Base-by-base conservation (phyloP, 306 rosid species). In the Malus sieversii region DNA sequence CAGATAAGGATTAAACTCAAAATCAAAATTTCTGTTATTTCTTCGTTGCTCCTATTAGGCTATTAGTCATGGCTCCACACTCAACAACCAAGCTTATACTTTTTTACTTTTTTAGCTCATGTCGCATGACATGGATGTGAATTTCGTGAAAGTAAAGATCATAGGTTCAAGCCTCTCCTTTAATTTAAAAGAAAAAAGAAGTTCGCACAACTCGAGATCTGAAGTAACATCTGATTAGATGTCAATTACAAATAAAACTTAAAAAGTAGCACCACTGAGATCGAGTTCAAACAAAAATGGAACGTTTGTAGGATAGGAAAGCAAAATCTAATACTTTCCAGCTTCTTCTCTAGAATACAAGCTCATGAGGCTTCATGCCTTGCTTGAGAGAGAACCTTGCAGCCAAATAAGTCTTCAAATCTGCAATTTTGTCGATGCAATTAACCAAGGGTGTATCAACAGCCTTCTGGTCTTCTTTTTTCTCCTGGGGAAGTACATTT, bases 341-440 rank as follows among this genome's bases (percentile, higher is more conserved):
- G 7, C 12, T 65, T 65, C 29, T 19, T 66, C 23, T 35, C 75
- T 86, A 88, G 64, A 88, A 88, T 32, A 84, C 84, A 68, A 88
- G 84, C 53, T 88, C 92, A 51, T 88, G 92, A 0, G 92, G 92
- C 74, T 88, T 88, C 87, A 88, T 77, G 83, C 92, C 88, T 51
- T 88, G 78, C 80, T 84, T 84, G 16, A 86, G 85, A 16, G 92
- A 88, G 53, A 88, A 88, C 89, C 96, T 88, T 3, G 90, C 92
- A 70, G 87, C 87, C 59, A 88, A 79, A 68, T 90, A 90, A 14
- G 89, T 63, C 81, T 86, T 90, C 81, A 90, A 81, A 2, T 90
- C 92, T 18, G 90, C 68, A 66, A 88, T 89, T 51, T 75, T 67
- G 72, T 88, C 92, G 0, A 88, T 86, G 63, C 85, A 80, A 73